These are phyloP conservation scores for Myxozyma lipomycoides DNA, from an alignment of 805 yeast species.

Conservation along the genomic window DNA sequence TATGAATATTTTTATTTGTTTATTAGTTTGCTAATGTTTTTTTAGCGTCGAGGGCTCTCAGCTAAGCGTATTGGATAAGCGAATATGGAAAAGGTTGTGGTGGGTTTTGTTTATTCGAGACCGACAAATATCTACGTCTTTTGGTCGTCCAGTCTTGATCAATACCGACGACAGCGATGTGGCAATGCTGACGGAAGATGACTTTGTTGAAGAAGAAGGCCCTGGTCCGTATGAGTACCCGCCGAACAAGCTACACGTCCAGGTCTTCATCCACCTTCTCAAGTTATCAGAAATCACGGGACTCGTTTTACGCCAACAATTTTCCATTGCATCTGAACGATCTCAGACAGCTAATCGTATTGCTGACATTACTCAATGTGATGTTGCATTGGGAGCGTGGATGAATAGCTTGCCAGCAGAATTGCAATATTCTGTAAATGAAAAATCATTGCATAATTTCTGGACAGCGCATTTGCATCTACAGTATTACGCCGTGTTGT, in stretches of 20 bases:
- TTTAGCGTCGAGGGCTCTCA: constrained; percentile 38
- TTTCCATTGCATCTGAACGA: constrained; percentile 62
- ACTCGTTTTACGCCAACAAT: constrained; percentile 62
- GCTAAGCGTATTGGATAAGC: constrained; percentile 43
- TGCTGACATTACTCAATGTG: constrained; percentile 60
- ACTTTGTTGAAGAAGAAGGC: constrained; percentile 54
- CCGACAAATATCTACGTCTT: constrained; percentile 62
- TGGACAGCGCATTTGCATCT: constrained; percentile 58
- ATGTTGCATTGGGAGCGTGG: constrained; percentile 74
- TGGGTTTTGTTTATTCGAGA: constrained; percentile 71
- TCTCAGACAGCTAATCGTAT: constrained; percentile 41
- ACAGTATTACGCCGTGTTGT: constrained; percentile 69
- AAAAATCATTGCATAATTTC: constrained; percentile 51
- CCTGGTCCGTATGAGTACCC: constrained; percentile 45
- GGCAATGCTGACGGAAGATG: constrained; percentile 63
- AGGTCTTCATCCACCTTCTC: constrained; percentile 58
- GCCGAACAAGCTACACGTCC: constrained; percentile 47
- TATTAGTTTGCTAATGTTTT: neutral
- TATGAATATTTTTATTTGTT: neutral
- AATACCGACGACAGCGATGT: constrained; percentile 73
- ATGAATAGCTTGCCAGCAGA: constrained; percentile 61
- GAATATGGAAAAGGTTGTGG: constrained; percentile 65
- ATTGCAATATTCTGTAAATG: constrained; percentile 58
- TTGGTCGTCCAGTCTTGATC: constrained; percentile 67
- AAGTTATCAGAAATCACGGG: constrained; percentile 70